These are phyloP conservation scores for Coniosporium apollinis DNA, from an alignment of 495 filamentous ascomycete species.

Conservation along the genomic window DNA sequence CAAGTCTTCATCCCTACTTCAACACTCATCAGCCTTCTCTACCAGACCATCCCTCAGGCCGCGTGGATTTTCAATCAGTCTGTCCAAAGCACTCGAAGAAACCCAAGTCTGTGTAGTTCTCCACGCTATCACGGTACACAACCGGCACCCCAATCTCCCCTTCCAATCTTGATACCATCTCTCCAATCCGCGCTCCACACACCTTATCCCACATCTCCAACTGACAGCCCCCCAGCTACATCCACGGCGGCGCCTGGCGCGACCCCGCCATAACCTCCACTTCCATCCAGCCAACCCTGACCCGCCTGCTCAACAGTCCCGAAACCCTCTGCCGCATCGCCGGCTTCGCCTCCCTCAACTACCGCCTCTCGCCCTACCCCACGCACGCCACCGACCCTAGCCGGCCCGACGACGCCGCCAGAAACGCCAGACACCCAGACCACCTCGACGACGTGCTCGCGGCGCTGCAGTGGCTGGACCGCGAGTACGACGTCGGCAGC, in stretches of 20 bases:
- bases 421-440: slow-evolving; percentile 47
- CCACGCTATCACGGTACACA: too few species aligned
- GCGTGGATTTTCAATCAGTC: too few species aligned
- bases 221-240: slow-evolving; percentile 46
- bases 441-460: slow-evolving; percentile 53
- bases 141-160: too few species aligned
- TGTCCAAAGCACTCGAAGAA: too few species aligned
- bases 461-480: slow-evolving; percentile 44
- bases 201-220: too few species aligned
- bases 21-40: too few species aligned
- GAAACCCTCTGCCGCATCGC: slow-evolving; percentile 24
- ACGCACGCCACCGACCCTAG: slow-evolving; percentile 21
- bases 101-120: too few species aligned
- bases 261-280: slow-evolving; percentile 45
- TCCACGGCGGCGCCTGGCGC: slow-evolving; percentile 84
- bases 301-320: slow-evolving; percentile 24
- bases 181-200: too few species aligned
- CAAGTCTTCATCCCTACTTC: too few species aligned
- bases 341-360: slow-evolving; percentile 57
- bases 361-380: slow-evolving; percentile 64
- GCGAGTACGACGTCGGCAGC: slow-evolving; percentile 23
- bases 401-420: slow-evolving; percentile 15
- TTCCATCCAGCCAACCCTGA: slow-evolving; percentile 31
- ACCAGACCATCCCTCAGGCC: too few species aligned
- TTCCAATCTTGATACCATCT: too few species aligned